Percentiles rank a stretch among this genome's conserved stretches.
phyloP scores from a whole-genome alignment of 1,284 basidiomycete genomes.

The Pseudozyma thailandica region DNA sequence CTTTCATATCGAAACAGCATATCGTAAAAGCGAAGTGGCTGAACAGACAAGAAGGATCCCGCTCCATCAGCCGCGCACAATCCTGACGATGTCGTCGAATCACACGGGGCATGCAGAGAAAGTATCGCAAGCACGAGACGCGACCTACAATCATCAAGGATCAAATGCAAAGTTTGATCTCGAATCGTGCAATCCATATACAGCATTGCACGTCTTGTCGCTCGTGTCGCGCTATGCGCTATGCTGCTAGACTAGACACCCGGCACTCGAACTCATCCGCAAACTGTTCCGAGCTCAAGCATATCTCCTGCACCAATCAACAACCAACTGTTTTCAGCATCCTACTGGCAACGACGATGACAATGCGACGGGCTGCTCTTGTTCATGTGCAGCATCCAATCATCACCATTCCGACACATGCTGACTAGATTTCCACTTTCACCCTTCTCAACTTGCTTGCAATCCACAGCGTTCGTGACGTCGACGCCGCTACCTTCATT shows the following conservation, averaged over 20 bases:
- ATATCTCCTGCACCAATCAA: background rate
- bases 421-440: slow-evolving; percentile 19
- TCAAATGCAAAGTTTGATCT: too few relatives aligned
- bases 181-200: too few relatives aligned
- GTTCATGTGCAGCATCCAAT: background rate
- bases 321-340: background rate
- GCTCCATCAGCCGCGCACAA: too few relatives aligned
- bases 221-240: too few relatives aligned
- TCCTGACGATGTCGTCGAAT: too few relatives aligned
- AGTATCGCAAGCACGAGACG: too few relatives aligned
- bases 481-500: slow-evolving; percentile 85
- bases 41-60: too few relatives aligned
- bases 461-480: slow-evolving; percentile 67
- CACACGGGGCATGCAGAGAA: too few relatives aligned
- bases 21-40: too few relatives aligned
- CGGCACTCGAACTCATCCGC: background rate
- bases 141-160: too few relatives aligned
- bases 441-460: slow-evolving; percentile 13
- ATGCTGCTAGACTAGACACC: too few relatives aligned
- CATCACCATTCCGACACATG: slow-evolving; percentile 2
- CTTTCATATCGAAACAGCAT: too few relatives aligned
- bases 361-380: slow-evolving; percentile 12
- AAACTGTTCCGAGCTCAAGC: background rate
- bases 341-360: background rate
- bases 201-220: background rate